Conservation (phyloP, 2,329 filamentous ascomycete species). For the Chalaropsis ovoidea region DNA sequence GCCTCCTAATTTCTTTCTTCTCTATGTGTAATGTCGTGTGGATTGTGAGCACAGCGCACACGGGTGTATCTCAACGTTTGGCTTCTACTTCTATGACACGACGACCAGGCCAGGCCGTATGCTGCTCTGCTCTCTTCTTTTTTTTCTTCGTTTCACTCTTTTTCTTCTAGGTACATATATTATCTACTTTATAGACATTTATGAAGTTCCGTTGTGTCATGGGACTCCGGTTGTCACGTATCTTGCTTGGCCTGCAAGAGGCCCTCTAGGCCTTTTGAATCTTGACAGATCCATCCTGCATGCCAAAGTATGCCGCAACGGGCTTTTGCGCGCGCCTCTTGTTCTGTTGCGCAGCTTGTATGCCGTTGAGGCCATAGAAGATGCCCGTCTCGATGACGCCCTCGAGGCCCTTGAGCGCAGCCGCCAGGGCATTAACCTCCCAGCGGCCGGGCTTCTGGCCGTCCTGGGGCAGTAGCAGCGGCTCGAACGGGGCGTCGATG, state of each 20-base stretch:
- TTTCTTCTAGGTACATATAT: slow-evolving; percentile 24
- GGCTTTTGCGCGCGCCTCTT: slow-evolving; percentile 75
- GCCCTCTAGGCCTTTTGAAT: slow-evolving; percentile 15
- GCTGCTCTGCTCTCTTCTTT: too few relatives aligned
- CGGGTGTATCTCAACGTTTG: neutral
- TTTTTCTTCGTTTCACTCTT: neutral
- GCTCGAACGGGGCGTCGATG: slow-evolving; percentile 80
- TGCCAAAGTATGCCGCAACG: slow-evolving; percentile 88
- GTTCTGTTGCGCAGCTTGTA: slow-evolving; percentile 46
- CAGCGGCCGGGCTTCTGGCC: slow-evolving; percentile 38
- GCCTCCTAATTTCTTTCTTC: neutral
- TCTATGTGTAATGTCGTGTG: slow-evolving; percentile 15
- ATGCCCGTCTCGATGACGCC: slow-evolving; percentile 88
- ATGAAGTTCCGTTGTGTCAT: slow-evolving; percentile 1
- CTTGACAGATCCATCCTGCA: slow-evolving; percentile 53
- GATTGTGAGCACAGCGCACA: slow-evolving; percentile 13
- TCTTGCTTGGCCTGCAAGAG: neutral
- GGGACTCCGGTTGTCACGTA: neutral
- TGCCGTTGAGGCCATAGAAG: slow-evolving; percentile 73
- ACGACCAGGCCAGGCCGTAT: neutral
- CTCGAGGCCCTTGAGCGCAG: slow-evolving; percentile 60
- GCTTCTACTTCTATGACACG: slow-evolving; percentile 24
- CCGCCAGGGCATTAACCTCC: slow-evolving; percentile 49
- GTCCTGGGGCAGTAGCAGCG: slow-evolving; percentile 55
- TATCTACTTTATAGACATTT: slow-evolving; percentile 20